Base-by-base conservation (phyloP, 1,139 yeast genomes). In the Yamadazyma dushanensis region DNA sequence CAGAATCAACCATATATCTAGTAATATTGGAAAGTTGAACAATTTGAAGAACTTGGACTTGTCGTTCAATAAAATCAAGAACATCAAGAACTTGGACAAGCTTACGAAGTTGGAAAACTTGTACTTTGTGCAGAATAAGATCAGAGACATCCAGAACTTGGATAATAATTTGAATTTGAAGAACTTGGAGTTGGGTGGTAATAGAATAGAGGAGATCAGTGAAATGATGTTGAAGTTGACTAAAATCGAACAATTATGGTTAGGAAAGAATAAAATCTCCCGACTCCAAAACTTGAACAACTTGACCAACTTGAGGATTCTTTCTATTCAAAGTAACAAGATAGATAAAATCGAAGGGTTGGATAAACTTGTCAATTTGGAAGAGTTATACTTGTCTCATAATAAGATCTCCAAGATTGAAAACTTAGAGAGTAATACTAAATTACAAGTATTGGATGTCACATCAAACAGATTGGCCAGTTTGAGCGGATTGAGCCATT, bases 131-230 rank as follows among this genome's bases (percentile, higher is more conserved):
- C 97, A 92, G 55, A 94, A 94, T 59, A 86, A 80, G 54, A 88
- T 94, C 32, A 62, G 75, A 19, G 82, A 76, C 40, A 88, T 94
- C 45, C 80, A 78, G 43, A 82, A 83, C 47, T 52, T 94, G 35
- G 79, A 75, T 9, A 68, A 72, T 2, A 67, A 90, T 40, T 62
- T 60, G 1, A 68, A 76, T n/a, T 59, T 92, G 47, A 75, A 66
- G 36, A 86, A 84, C 49, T 66, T 92, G 41, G 99, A 94, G 57
- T 67, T 94, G 28, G 99, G 98, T 8, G 98, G 97, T 20, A 94
- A 94, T 61, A 74, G 80, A 45, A 78, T 94, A 36, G 76, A 77
- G 33, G 63, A 63, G 37, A 83, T 94, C 37, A 71, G 69, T 26
- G 80, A 80, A 43, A 74, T 73, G 34, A 59, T 90, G 50, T 73